Evolutionary conservation across 2,329 filamentous ascomycete species (phyloP), one percentile per base, ranked within the genome.

Genomic region (Xylaria multiplex): DNA sequence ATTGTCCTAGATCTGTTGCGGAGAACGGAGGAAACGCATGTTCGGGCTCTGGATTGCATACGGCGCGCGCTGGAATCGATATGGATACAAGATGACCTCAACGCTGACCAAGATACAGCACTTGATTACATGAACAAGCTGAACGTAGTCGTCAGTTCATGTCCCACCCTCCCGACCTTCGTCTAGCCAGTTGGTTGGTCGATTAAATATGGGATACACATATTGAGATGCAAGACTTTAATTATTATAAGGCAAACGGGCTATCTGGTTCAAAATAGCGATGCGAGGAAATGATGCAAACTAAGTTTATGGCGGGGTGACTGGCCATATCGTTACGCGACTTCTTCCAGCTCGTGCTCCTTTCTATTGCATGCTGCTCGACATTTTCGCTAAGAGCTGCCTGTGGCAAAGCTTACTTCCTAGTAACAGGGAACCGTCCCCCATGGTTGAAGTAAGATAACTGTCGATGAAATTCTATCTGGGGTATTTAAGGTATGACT

Each of bases 1-100:
- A 60, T 65, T 0, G 69, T 79, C 0, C 67, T 79, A 7, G 67
- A 71, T 3, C n/a, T 79, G 4, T 68, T 79, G 9, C 68, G 73
- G 0, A 70, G 74, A 13, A 77, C 72, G 0, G 62, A 65, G 37
- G 43, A 53, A 9, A 53, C 59, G 2, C 37, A 48, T 2, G 52
- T 63, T 2, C 35, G 67, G 40, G 6, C 35, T n/a, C 11, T 65
- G 43, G 35, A 62, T 8, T 62, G 59, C n/a, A 16, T 67, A 43
- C 55, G 62, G 40, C 48, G 61, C n/a, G 62, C 37, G 16, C 24
- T 69, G 7, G 50, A 62, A 9, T 59, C 59, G 3, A 42, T 59
- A 27, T 69, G 67, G 67, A 62, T 57, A 40, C 67, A 69, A 53
- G 65, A 67, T 19, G 61, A 69, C 45, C 62, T 69, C n/a, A 46